Evolutionary conservation across 148 eudicot genomes (phyloP).

Genomic region (Talinum fruticosum): DNA sequence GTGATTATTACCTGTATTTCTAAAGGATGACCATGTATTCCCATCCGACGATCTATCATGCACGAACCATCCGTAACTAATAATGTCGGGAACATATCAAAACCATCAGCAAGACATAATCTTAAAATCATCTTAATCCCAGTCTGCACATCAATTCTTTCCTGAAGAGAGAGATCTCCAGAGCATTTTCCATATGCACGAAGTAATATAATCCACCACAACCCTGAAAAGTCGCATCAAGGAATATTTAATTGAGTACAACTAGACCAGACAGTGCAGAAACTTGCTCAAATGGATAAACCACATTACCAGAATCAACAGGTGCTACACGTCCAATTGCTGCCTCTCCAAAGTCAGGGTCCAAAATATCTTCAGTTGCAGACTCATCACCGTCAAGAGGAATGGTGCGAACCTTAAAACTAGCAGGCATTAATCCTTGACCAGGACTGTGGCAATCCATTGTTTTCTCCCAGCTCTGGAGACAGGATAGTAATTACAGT

Average conservation of each 20-base stretch:
- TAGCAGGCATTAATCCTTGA: conserved; percentile 63
- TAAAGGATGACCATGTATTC: conserved; percentile 61
- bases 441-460: conserved; percentile 65
- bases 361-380: conserved; percentile 48
- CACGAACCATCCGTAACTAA: conserved; percentile 62
- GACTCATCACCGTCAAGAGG: conserved; percentile 43
- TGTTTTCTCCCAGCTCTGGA: conserved; percentile 63
- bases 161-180: conserved; percentile 54
- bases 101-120: conserved; percentile 58
- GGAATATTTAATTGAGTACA: background rate
- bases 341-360: conserved; percentile 63
- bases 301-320: conserved; percentile 46
- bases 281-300: background rate
- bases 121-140: conserved; percentile 58
- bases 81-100: conserved; percentile 60
- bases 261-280: background rate
- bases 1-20: conserved; percentile 47
- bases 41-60: conserved; percentile 66
- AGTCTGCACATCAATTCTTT: conserved; percentile 62
- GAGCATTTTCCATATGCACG: conserved; percentile 56
- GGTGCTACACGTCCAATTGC: conserved; percentile 64
- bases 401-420: conserved; percentile 49
- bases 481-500: background rate
- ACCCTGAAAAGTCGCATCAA: conserved; percentile 31
- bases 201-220: conserved; percentile 59